Evolutionary conservation across 2,329 filamentous ascomycete genomes (phyloP).

Genomic region (Colletotrichum filicis): DNA sequence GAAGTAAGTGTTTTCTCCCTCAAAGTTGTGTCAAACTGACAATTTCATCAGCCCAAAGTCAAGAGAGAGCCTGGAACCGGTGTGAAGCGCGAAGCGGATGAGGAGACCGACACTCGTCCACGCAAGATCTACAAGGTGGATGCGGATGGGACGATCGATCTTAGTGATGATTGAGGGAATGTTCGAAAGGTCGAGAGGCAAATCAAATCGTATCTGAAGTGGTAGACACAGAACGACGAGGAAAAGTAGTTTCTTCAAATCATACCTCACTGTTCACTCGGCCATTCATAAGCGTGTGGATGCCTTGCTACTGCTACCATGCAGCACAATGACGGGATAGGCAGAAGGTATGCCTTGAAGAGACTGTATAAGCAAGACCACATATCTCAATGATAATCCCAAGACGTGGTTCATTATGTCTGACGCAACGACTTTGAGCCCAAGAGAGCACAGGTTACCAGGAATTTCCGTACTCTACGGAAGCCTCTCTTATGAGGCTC

Average conservation of each 20-base stretch:
- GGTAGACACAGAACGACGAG: fast-evolving
- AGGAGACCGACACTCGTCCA: background rate
- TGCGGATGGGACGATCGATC: background rate
- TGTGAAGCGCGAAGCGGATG: slow-evolving; percentile 5
- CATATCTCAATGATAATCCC: fast-evolving
- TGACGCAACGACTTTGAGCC: background rate
- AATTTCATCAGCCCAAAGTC: background rate
- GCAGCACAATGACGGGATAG: background rate
- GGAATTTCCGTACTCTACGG: too few species aligned
- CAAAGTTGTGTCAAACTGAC: background rate
- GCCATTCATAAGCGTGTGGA: background rate
- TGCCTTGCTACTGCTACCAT: background rate
- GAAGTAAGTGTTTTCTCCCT: background rate
- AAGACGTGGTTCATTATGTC: fast-evolving
- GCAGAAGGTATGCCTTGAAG: fast-evolving
- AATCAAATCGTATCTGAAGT: background rate
- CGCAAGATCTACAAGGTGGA: slow-evolving; percentile 20
- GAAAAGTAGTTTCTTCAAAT: fast-evolving
- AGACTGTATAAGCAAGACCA: fast-evolving
- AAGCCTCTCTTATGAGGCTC: too few species aligned
- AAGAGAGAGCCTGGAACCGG: background rate
- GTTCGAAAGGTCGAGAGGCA: too few species aligned
- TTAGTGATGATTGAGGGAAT: background rate
- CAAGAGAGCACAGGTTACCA: too few species aligned
- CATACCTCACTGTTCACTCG: background rate